Evolutionary conservation across 2,329 filamentous ascomycete species (phyloP).

Genomic region (Dactylellina sp.): DNA sequence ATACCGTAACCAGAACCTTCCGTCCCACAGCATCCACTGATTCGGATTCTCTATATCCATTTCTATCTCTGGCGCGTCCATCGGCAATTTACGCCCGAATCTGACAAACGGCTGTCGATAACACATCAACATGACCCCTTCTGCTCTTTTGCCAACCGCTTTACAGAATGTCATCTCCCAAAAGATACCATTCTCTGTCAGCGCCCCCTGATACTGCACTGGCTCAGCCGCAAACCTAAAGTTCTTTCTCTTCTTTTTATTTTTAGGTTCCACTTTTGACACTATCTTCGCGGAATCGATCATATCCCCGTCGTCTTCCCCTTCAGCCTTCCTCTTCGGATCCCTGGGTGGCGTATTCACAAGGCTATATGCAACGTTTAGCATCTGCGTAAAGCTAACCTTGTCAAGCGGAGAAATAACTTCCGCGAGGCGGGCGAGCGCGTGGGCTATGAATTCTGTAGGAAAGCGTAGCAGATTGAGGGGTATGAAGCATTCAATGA

Average conservation of each 20-base stretch:
- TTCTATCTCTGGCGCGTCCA: conserved; percentile 24
- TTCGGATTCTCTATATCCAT: conserved; percentile 3
- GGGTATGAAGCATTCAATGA: conserved; percentile 48
- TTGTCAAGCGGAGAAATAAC: conserved; percentile 38
- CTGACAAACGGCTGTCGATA: conserved; percentile 41
- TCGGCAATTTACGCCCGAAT: neutral
- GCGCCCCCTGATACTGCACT: conserved; percentile 1
- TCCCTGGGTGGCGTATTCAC: conserved; percentile 20
- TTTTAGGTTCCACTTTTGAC: neutral
- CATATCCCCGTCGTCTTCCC: neutral
- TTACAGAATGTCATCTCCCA: conserved; percentile 37
- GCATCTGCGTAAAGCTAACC: conserved; percentile 37
- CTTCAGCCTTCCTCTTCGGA: conserved; percentile 4
- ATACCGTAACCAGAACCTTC: conserved; percentile 42
- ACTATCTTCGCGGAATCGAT: too few species aligned
- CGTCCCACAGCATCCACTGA: conserved; percentile 31
- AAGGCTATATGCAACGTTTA: conserved; percentile 34
- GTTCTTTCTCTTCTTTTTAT: conserved; percentile 7
- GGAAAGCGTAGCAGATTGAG: conserved; percentile 26
- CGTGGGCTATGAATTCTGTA: conserved; percentile 21
- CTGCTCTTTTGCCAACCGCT: neutral
- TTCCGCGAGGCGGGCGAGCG: conserved; percentile 17
- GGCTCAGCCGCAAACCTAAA: neutral
- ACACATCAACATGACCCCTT: conserved; percentile 33
- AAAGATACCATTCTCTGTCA: conserved; percentile 46